Conservation (phyloP, 2,329 filamentous ascomycete genomes). For the Chalara sp. region DNA sequence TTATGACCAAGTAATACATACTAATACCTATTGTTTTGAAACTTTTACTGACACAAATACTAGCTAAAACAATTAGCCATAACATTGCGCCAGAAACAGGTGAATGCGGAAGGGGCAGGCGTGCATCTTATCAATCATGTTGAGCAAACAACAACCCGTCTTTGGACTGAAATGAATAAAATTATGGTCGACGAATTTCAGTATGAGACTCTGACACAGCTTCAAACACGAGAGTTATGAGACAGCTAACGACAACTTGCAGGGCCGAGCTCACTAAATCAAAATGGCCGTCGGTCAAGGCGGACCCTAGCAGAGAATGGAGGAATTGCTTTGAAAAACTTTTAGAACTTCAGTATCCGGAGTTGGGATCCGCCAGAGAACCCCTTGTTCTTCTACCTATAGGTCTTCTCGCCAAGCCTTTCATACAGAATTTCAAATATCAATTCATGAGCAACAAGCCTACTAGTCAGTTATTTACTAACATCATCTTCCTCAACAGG, state of each 20-base stretch:
- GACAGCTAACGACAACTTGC: no score
- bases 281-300: constrained; percentile 69
- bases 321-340: constrained; percentile 10
- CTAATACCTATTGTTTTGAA: no score
- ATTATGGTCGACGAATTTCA: constrained; percentile 74
- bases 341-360: constrained; percentile 55
- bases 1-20: constrained; percentile 47
- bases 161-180: constrained; percentile 73
- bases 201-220: neutral
- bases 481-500: neutral
- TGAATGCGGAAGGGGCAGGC: constrained; percentile 72
- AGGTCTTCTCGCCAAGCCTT: constrained; percentile 72
- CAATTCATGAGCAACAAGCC: constrained; percentile 88
- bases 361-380: constrained; percentile 42
- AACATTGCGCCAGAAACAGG: constrained; percentile 60
- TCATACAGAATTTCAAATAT: constrained; percentile 84
- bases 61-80: constrained; percentile 61
- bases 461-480: constrained; percentile 52
- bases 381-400: constrained; percentile 61
- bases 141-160: constrained; percentile 50
- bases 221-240: no score
- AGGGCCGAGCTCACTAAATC: constrained; percentile 58
- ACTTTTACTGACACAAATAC: no score
- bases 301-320: constrained; percentile 46
- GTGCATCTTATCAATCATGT: constrained; percentile 79